Evolutionary conservation across 2,329 filamentous ascomycete genomes (phyloP).

Genomic region (Phialophora verrucosa): DNA sequence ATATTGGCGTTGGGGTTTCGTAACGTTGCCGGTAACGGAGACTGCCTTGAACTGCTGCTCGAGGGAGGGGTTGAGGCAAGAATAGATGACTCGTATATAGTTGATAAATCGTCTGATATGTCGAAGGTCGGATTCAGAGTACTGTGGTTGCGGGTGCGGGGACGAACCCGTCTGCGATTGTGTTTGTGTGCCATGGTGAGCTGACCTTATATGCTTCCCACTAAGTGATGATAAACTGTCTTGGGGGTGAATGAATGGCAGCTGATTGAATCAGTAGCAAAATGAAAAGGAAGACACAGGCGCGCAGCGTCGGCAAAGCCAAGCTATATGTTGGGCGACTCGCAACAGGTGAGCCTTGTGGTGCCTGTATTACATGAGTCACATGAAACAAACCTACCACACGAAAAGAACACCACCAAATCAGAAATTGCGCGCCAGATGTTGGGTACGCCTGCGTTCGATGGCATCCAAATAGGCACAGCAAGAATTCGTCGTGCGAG

Average conservation of each 20-base stretch:
- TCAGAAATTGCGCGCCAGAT: slow-evolving; percentile 21
- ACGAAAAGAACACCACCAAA: background rate
- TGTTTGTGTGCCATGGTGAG: slow-evolving; percentile 53
- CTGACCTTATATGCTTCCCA: background rate
- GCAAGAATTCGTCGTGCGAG: slow-evolving; percentile 32
- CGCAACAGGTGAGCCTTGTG: background rate
- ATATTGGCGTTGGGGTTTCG: slow-evolving; percentile 35
- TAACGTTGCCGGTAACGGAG: slow-evolving; percentile 39
- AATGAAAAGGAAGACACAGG: slow-evolving; percentile 8
- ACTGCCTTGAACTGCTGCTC: slow-evolving; percentile 21
- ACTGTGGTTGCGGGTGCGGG: slow-evolving; percentile 47
- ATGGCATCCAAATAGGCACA: slow-evolving; percentile 25
- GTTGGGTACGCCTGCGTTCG: slow-evolving; percentile 30
- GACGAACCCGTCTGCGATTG: slow-evolving; percentile 53
- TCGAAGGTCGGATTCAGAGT: slow-evolving; percentile 37
- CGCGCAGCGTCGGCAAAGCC: background rate
- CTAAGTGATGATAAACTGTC: slow-evolving; percentile 18
- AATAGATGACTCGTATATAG: slow-evolving; percentile 27
- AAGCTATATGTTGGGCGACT: background rate
- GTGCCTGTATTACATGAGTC: slow-evolving; percentile 30
- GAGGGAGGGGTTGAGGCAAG: slow-evolving; percentile 17
- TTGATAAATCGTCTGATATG: slow-evolving; percentile 35
- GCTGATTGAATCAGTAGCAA: slow-evolving; percentile 9
- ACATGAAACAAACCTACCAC: slow-evolving; percentile 28
- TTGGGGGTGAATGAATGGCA: slow-evolving; percentile 32